Base-by-base conservation (phyloP, 139 green algal species). In the Chlamydomonas schloesseri region DNA sequence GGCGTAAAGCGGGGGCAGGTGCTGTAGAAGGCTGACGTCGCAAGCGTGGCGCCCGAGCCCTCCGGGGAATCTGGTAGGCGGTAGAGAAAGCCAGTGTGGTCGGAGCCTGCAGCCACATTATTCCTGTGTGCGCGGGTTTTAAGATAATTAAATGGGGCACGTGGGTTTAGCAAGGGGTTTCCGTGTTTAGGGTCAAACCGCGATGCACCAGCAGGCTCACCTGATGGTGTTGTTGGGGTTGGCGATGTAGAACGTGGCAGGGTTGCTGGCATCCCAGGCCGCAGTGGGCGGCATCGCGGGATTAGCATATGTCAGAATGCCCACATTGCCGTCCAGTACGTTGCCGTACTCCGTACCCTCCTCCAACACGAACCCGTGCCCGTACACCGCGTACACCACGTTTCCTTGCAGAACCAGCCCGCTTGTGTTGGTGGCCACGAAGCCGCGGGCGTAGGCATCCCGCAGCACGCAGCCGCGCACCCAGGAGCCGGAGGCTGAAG, bases 161-260 rank as follows among this genome's bases (percentile, higher is more conserved):
- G 20, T 36, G 29, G 28, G 65, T 37, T 8, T 71, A 9, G 65
- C 18, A 26, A 42, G 18, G n/a, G 29, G 28, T 71, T 50, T 50
- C 42, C 8, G 42, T 5, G 42, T 13, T 50, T 50, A 8, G 42
- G 8, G 10, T 24, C 55, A 21, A 60, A 21, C 50, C 14, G 50
- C 11, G 9, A 23, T 8, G 9, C 4, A 26, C 14, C 1, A 5
- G 24, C 37, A 29, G 0, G 1, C 72, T 46, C 37, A 71, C 77
- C 62, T 85, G 47, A 73, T 71, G 8, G 86, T 93, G 88, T 97
- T 97, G 84, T 94, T 93, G 73, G 93, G 90, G 90, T 96, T 94
- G 28, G 92, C 95, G 76, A 96, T 87, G 92, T 91, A 96, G 87
- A 97, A 98, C 0, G 88, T 93, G 20, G 95, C 94, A 3, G 95